phyloP scores from a whole-genome alignment of 1,284 basidiomycete species.

The Erythrobasidium hasegawianum region DNA sequence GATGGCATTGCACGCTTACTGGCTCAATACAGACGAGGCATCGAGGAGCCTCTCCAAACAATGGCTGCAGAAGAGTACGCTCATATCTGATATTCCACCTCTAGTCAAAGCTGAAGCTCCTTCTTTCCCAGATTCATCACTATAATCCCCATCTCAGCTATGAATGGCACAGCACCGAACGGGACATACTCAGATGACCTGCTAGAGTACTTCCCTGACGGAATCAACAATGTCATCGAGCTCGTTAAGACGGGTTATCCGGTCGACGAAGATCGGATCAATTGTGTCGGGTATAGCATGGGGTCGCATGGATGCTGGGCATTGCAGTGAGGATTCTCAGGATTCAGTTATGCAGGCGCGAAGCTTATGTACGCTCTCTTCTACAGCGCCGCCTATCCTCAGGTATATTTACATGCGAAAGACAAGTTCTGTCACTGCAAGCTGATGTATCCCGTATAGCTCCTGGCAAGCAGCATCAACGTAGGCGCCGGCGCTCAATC shows the following conservation, averaged over 20 bases:
- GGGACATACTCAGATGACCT: background rate
- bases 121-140: conserved; percentile 28
- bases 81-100: too few species aligned
- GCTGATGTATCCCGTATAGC: too few species aligned
- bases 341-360: too few species aligned
- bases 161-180: background rate
- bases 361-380: too few species aligned
- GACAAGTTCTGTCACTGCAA: too few species aligned
- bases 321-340: too few species aligned
- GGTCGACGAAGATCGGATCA: conserved; percentile 14
- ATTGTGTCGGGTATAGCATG: conserved; percentile 26
- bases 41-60: conserved; percentile 19
- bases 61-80: conserved; percentile 32
- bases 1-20: conserved; percentile 31
- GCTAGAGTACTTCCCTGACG: conserved; percentile 27
- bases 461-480: too few species aligned
- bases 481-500: too few species aligned
- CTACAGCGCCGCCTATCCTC: too few species aligned
- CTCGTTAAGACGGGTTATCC: conserved; percentile 22
- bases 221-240: conserved; percentile 10
- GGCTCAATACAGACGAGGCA: conserved; percentile 19
- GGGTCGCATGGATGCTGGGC: conserved; percentile 17
- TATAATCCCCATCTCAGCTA: conserved; percentile 32
- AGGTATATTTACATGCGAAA: too few species aligned
- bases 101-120: too few species aligned